Evolutionary conservation across 1,284 basidiomycete species (phyloP).

Genomic region (Ustilago xerochloae): DNA sequence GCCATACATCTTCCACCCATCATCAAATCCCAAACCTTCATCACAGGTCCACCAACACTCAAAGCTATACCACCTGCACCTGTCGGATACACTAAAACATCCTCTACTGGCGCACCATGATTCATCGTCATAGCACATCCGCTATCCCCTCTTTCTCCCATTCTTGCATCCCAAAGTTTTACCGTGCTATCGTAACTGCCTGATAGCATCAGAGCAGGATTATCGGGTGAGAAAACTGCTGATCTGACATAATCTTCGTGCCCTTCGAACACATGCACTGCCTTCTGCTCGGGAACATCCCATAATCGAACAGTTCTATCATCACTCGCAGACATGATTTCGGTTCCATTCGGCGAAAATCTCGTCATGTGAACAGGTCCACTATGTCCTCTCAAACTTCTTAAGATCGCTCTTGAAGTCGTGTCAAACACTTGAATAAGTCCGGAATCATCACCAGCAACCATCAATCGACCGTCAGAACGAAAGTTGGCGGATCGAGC

Average conservation of each 20-base stretch:
- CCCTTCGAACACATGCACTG: slow-evolving; percentile 80
- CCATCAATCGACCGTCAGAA: slow-evolving; percentile 90
- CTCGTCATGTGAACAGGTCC: slow-evolving; percentile 90
- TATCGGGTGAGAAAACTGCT: slow-evolving; percentile 83
- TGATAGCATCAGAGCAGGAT: slow-evolving; percentile 86
- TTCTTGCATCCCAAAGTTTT: slow-evolving; percentile 85
- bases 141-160: slow-evolving; percentile 56
- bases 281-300: slow-evolving; percentile 91
- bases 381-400: slow-evolving; percentile 90
- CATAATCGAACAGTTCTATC: slow-evolving; percentile 93
- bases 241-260: slow-evolving; percentile 97
- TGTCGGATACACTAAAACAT: slow-evolving; percentile 91
- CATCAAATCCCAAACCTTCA: slow-evolving; percentile 94
- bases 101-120: slow-evolving; percentile 81
- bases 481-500: slow-evolving; percentile 76
- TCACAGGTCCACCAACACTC: slow-evolving; percentile 88
- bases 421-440: slow-evolving; percentile 96
- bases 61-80: slow-evolving; percentile 80
- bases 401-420: slow-evolving; percentile 89
- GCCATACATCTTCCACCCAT: slow-evolving; percentile 78
- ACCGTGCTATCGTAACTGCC: slow-evolving; percentile 95
- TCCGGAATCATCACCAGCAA: slow-evolving; percentile 94
- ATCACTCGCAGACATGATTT: slow-evolving; percentile 93
- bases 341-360: slow-evolving; percentile 85
- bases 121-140: slow-evolving; percentile 63